Evolutionary conservation across 2,329 filamentous ascomycete genomes (phyloP).

Genomic region (Hyphodiscus sp.): DNA sequence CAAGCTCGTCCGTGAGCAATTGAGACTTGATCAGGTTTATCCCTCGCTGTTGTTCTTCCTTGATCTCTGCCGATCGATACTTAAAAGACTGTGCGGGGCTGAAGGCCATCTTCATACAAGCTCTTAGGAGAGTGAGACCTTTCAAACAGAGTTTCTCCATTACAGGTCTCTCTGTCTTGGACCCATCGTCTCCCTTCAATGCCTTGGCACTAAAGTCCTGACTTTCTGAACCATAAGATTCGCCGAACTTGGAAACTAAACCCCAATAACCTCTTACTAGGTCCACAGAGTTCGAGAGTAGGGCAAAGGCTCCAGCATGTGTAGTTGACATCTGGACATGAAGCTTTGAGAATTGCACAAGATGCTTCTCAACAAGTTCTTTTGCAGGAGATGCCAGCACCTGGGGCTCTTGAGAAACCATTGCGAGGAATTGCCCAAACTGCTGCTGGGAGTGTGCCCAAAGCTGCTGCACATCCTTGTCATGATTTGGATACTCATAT

Average conservation of each 20-base stretch:
- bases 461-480: conserved; percentile 67
- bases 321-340: conserved; percentile 78
- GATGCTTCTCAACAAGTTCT: conserved; percentile 70
- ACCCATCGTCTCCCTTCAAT: conserved; percentile 40
- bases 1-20: conserved; percentile 69
- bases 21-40: conserved; percentile 63
- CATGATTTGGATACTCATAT: conserved; percentile 78
- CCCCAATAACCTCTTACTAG: conserved; percentile 82
- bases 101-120: conserved; percentile 80
- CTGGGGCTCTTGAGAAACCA: conserved; percentile 51
- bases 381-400: conserved; percentile 46
- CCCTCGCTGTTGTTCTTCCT: conserved; percentile 68
- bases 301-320: conserved; percentile 76
- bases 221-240: conserved; percentile 54
- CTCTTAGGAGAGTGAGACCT: conserved; percentile 73
- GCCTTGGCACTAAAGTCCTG: conserved; percentile 35
- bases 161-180: conserved; percentile 51
- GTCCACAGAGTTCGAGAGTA: conserved; percentile 71
- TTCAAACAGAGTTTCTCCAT: conserved; percentile 77
- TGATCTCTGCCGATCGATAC: conserved; percentile 67
- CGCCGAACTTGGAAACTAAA: conserved; percentile 68
- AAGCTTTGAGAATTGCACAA: conserved; percentile 85
- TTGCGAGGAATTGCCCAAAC: conserved; percentile 66
- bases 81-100: conserved; percentile 76
- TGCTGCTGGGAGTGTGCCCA: conserved; percentile 76